phyloP scores from a whole-genome alignment of 2,329 filamentous ascomycete species.

The Pseudocercospora macadamiae region DNA sequence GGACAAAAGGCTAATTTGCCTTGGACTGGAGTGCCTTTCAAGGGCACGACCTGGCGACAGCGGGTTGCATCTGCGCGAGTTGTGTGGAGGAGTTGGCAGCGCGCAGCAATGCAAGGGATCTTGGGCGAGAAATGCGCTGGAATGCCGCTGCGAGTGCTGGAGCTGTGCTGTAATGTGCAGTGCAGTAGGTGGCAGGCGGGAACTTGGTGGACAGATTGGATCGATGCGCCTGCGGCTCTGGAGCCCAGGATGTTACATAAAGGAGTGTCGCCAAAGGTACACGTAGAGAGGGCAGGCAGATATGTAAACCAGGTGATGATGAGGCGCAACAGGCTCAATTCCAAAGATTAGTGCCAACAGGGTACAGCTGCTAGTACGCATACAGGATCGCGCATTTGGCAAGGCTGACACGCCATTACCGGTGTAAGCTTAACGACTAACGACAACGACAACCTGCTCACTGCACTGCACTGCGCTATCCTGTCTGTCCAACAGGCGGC shows the following conservation, averaged over 20 bases:
- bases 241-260: not conserved
- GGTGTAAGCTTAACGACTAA: not conserved
- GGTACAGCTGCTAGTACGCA: not conserved
- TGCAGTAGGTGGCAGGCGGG: not conserved
- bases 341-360: not conserved
- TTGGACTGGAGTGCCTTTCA: constrained; percentile 7
- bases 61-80: constrained; percentile 13
- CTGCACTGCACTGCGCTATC: no score
- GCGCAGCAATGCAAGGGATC: constrained; percentile 20
- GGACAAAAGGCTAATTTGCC: constrained; percentile 16
- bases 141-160: constrained; percentile 14
- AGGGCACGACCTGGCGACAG: constrained; percentile 15
- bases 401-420: constrained; percentile 8
- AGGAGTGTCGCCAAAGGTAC: constrained; percentile 5
- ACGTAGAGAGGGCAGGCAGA: constrained; percentile 4
- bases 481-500: no score
- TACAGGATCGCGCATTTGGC: not conserved
- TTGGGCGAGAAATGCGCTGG: constrained; percentile 22
- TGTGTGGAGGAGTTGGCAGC: constrained; percentile 15
- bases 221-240: not conserved
- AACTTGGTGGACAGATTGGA: not conserved
- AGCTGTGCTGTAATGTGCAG: no score
- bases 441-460: no score
- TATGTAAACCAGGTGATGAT: not conserved
- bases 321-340: no score